Evolutionary conservation across 169 alveolate genomes (phyloP).

Genomic region (Plasmodium falciparum): DNA sequence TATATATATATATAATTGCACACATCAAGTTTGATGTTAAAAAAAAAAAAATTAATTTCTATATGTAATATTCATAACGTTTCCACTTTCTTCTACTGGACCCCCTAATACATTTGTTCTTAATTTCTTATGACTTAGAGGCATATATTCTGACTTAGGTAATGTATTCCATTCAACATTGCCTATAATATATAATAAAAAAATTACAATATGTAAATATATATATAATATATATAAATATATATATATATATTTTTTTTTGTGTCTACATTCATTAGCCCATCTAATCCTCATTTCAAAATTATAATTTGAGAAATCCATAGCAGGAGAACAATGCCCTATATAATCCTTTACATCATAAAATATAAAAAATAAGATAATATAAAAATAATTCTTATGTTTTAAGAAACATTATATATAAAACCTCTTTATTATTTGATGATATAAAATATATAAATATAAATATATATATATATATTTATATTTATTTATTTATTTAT

Average conservation of each 20-base stretch:
- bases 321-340: conserved; percentile 85
- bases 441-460: background rate
- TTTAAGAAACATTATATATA: background rate
- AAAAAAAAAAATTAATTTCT: conserved; percentile 28
- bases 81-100: conserved; percentile 67
- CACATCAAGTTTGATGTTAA: background rate
- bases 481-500: background rate
- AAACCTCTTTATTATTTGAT: background rate
- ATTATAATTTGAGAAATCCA: conserved; percentile 78
- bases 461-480: background rate
- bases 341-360: conserved; percentile 68
- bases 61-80: conserved; percentile 20
- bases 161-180: conserved; percentile 34
- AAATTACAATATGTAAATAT: background rate
- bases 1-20: too few relatives aligned
- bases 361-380: background rate
- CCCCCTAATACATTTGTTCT: conserved; percentile 26
- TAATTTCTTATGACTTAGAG: background rate
- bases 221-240: background rate
- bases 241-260: conserved; percentile 3
- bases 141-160: background rate
- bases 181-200: conserved; percentile 19
- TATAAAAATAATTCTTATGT: background rate
- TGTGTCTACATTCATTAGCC: conserved; percentile 78
- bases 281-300: conserved; percentile 62